Evolutionary conservation across 768 basidiomycete species (phyloP), one percentile per base, ranked within the genome.

Genomic region (Steccherinum ochraceum): DNA sequence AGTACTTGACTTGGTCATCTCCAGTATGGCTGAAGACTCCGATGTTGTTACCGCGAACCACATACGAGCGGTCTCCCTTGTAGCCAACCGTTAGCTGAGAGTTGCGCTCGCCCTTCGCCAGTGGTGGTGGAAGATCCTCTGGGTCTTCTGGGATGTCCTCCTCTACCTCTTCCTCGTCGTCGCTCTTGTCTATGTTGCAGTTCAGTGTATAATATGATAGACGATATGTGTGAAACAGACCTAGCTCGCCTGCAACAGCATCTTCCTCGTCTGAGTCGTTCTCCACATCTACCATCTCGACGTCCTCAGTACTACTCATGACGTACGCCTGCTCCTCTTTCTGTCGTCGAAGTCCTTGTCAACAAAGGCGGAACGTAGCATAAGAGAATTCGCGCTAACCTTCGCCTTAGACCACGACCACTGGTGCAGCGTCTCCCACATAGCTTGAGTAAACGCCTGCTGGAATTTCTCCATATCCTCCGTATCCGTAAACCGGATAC

Each of bases 51-150:
- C 93, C 94, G 42, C 93, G 84, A 27, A 92, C 85, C 52, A 97
- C 93, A 61, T 91, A 96, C 11, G 93, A 92, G 24, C 94, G 78
- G 60, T 96, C 93, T 53, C 93, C 90, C 69, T 91, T 93, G 76
- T 96, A 94, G 11, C 95, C 95, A 39, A 98, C 84, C 3, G 89
- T 90, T 30, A 98, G 77, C 55, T 92, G 89, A 4, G 89, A 88
- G 66, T 98, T 98, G 54, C 77, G 77, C 24, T 84, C 84, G 23
- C 84, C 84, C 39, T 75, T 72, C 13, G 69, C 56, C 42, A 73
- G 68, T 10, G 67, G 57, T 40, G 71, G 62, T 12, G 70, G 66
- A 40, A 61, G 64, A 45, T 65, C 67, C 20, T 77, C 76, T 47
- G 79, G 77, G 3, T 80, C 70, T 0, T 69, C 72, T 72, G 70